Percentiles rank a stretch among this genome's conserved stretches.
phyloP scores from a whole-genome alignment of 805 yeast genomes.

The Sungouiella blattae region DNA sequence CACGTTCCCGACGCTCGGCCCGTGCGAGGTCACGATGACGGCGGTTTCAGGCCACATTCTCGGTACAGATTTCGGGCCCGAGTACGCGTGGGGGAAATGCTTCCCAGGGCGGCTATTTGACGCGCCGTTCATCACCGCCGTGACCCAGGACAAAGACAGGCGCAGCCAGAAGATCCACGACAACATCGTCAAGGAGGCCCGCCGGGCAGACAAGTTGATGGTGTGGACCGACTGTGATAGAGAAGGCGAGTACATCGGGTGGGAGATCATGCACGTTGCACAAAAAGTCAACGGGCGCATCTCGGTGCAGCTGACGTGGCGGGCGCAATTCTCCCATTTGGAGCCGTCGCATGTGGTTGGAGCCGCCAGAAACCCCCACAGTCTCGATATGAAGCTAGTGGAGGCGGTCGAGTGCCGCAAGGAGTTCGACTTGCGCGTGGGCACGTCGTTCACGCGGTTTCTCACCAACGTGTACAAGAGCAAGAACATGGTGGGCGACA shows the following conservation, averaged over 20 bases:
- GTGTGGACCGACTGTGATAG: constrained; percentile 91
- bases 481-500: constrained; percentile 27
- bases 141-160: constrained; percentile 35
- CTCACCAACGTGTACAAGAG: constrained; percentile 53
- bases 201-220: constrained; percentile 61
- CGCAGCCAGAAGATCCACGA: constrained; percentile 41
- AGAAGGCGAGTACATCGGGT: constrained; percentile 26
- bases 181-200: constrained; percentile 67
- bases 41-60: constrained; percentile 86
- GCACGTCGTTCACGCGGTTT: constrained; percentile 82
- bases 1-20: constrained; percentile 59
- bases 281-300: constrained; percentile 45
- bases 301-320: constrained; percentile 45
- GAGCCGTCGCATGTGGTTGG: constrained; percentile 67
- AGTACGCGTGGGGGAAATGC: constrained; percentile 63
- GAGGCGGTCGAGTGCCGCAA: constrained; percentile 83
- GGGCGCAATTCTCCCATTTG: constrained; percentile 86
- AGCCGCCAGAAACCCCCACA: constrained; percentile 70
- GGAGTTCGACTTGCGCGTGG: constrained; percentile 86
- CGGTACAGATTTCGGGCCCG: constrained; percentile 59
- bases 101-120: constrained; percentile 64
- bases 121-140: constrained; percentile 55
- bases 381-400: constrained; percentile 64
- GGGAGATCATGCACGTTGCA: constrained; percentile 64
- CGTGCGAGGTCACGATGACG: constrained; percentile 83